A percentile compares a stretch with the other conserved stretches of the same genome.
These are phyloP conservation scores for Barbarea vulgaris DNA, from an alignment of 345 rosid genomes.

Conservation along the genomic window DNA sequence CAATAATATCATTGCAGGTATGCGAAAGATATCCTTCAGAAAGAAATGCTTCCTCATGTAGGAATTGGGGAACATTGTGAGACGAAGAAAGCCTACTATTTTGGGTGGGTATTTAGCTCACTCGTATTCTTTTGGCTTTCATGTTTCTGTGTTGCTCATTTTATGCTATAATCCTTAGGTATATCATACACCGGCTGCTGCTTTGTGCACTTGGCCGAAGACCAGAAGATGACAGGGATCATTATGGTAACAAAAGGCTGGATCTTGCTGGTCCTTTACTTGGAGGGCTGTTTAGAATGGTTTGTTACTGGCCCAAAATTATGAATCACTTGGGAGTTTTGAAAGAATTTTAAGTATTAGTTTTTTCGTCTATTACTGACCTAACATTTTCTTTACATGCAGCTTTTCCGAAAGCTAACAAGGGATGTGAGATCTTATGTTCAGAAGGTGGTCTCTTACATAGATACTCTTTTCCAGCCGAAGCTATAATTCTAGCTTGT, in stretches of 20 bases:
- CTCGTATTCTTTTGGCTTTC: conserved; percentile 1
- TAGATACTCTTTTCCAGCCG: conserved; percentile 12
- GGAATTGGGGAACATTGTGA: conserved; percentile 92
- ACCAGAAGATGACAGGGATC: conserved; percentile 98
- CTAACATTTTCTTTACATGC: conserved; percentile 38
- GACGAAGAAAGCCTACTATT: conserved; percentile 95
- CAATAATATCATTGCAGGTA: conserved; percentile 57
- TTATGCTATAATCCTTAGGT: conserved; percentile 47
- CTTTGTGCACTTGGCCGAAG: conserved; percentile 93
- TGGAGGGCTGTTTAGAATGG: conserved; percentile 98
- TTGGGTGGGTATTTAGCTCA: conserved; percentile 64
- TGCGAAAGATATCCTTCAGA: conserved; percentile 96
- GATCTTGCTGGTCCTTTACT: conserved; percentile 99
- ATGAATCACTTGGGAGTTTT: background rate
- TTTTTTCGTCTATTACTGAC: conserved; percentile 14
- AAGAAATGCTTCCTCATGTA: conserved; percentile 99
- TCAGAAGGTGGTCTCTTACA: conserved; percentile 90
- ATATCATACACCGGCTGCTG: conserved; percentile 89
- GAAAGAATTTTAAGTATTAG: background rate
- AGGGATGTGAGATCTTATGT: conserved; percentile 93
- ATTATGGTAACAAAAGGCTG: conserved; percentile 98
- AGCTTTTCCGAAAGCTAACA: conserved; percentile 95
- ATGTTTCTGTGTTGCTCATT: conserved; percentile 21
- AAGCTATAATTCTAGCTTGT: conserved; percentile 12
- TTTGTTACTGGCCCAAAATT: conserved; percentile 38